These are phyloP conservation scores for Penicillium steckii DNA, from an alignment of 495 filamentous ascomycete species.

Conservation along the genomic window DNA sequence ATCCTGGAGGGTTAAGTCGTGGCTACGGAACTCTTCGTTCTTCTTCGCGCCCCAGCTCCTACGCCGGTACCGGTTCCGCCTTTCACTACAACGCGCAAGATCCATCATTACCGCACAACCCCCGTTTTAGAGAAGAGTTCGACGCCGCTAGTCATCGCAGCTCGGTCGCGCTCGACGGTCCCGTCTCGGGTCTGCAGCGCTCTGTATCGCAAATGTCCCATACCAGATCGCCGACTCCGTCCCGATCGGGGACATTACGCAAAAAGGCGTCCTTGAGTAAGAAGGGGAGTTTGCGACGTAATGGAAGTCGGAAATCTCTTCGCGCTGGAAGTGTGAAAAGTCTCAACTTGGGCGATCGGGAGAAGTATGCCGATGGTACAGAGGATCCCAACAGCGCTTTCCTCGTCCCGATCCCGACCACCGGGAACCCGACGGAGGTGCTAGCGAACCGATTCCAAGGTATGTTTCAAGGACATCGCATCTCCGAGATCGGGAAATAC, in stretches of 20 bases:
- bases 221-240: constrained; percentile 51
- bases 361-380: constrained; percentile 55
- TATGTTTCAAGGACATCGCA: too few relatives aligned
- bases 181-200: constrained; percentile 37
- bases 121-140: constrained; percentile 69
- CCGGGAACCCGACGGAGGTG: constrained; percentile 83
- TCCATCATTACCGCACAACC: constrained; percentile 44
- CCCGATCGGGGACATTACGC: constrained; percentile 75
- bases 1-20: constrained; percentile 29
- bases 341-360: constrained; percentile 59
- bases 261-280: constrained; percentile 80
- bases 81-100: constrained; percentile 43
- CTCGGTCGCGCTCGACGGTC: constrained; percentile 54
- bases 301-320: constrained; percentile 70
- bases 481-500: too few relatives aligned
- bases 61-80: constrained; percentile 31
- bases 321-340: constrained; percentile 81
- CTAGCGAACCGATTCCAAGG: constrained; percentile 88
- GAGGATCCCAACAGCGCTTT: constrained; percentile 83
- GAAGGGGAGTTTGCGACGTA: constrained; percentile 72
- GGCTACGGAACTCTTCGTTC: constrained; percentile 30
- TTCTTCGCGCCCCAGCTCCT: constrained; percentile 40
- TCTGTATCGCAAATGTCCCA: constrained; percentile 55
- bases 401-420: constrained; percentile 83
- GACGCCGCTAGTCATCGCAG: constrained; percentile 65